Base-by-base conservation (phyloP, 1,284 basidiomycete genomes). In the Pseudozyma sp. region DNA sequence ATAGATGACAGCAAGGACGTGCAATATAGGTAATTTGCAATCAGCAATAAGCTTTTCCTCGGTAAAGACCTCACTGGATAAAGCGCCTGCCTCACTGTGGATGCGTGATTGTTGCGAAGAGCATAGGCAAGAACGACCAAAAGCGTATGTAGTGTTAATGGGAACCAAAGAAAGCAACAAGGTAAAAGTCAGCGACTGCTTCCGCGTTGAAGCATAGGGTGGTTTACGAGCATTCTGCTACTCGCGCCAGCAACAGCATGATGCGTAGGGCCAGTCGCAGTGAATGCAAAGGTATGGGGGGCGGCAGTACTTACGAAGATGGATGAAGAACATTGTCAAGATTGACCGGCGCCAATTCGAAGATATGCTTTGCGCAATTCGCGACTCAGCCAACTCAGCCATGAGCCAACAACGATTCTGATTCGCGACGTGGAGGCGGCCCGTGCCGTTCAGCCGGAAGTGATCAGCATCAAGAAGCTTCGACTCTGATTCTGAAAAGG, bases 31-130 rank as follows among this genome's bases (percentile, higher is more conserved):
- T 80, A 76, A 77, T 80, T 80, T 80, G 79, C 79, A 78, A 80
- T 80, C 76, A 80, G 79, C 79, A 80, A 76, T 79, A 74, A 72
- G 73, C 77, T 80, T 79, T 72, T 76, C 76, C 79, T 80, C 79
- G 77, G 79, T 79, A 76, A 68, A 74, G 73, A 79, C 79, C 77
- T 80, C 79, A 80, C 77, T 75, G 79, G 76, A 76, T 78, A 67
- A 79, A 80, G 74, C 76, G 75, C 77, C 75, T 79, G 77, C 76
- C 76, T 76, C 73, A 69, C 73, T 76, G 62, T 47, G 44, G 59
- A 61, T 61, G 65, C 54, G 59, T 45, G n/a, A 38, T 25, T 12
- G 54, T 51, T 52, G 53, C 16, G 56, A 52, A 49, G 42, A 4
- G 25, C 3, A 31, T 6, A 31, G 25, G 3, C 25, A 31, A 31